Percentiles rank a stretch among this genome's conserved stretches.
These are phyloP conservation scores for Adansonia digitata DNA, from an alignment of 345 rosid genomes.

Conservation along the genomic window DNA sequence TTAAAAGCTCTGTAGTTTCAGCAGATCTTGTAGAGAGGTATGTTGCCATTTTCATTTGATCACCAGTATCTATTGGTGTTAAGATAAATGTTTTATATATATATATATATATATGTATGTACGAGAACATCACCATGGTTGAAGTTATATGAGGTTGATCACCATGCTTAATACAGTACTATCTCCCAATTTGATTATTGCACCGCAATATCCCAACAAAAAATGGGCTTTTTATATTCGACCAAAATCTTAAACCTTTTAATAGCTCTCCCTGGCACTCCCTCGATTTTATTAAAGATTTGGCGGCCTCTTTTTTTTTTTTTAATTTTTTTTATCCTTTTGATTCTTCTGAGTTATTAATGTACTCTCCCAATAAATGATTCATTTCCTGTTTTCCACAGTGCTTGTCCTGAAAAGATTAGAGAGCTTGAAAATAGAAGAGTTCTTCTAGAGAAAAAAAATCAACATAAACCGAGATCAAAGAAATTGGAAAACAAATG, in stretches of 20 bases:
- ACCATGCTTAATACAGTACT: background rate
- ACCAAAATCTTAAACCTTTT: background rate
- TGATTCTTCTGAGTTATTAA: background rate
- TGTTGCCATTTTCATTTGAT: background rate
- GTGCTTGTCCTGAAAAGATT: conserved; percentile 90
- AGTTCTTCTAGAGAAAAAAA: conserved; percentile 49
- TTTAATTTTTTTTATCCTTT: background rate
- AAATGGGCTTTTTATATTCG: background rate
- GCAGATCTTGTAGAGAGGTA: conserved; percentile 82
- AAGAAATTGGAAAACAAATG: conserved; percentile 32
- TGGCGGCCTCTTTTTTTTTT: background rate
- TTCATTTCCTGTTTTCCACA: conserved; percentile 12
- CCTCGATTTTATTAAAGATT: background rate
- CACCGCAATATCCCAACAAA: background rate
- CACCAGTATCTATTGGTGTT: background rate
- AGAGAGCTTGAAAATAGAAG: conserved; percentile 56
- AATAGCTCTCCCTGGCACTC: background rate
- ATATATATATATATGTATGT: too few relatives aligned
- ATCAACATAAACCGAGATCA: conserved; percentile 27
- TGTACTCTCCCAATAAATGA: background rate
- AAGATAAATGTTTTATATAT: too few relatives aligned
- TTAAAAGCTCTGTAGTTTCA: conserved; percentile 61
- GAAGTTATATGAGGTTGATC: background rate
- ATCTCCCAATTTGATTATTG: background rate
- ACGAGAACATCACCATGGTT: background rate